Evolutionary conservation across 1,139 yeast species (phyloP).

Genomic region (Blastobotrys elegans): DNA sequence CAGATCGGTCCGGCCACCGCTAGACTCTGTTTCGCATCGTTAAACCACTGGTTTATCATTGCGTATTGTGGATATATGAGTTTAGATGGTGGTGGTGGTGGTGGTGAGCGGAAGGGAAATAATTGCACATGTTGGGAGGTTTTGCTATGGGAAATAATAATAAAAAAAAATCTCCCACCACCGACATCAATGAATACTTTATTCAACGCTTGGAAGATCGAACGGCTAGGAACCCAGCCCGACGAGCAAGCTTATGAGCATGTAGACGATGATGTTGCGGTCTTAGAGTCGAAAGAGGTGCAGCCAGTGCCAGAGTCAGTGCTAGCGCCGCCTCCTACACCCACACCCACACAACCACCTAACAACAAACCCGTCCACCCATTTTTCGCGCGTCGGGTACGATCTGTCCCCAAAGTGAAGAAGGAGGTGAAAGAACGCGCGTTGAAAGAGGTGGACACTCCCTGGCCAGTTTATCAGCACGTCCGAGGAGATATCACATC

Average conservation of each 20-base stretch:
- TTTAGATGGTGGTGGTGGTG: not conserved
- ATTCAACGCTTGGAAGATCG: constrained; percentile 8
- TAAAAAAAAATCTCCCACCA: too few species aligned
- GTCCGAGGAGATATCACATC: constrained; percentile 1
- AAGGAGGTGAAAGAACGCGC: not conserved
- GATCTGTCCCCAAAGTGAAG: constrained; percentile 1
- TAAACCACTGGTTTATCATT: constrained; percentile 23
- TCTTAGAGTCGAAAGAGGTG: not conserved
- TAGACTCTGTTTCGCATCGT: constrained; percentile 34
- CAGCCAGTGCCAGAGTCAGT: too few species aligned
- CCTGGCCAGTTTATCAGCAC: constrained; percentile 19
- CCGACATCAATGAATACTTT: constrained; percentile 6
- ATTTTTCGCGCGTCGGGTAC: constrained; percentile 20
- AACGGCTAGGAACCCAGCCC: not conserved
- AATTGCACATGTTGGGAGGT: not conserved
- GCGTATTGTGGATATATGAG: too few species aligned
- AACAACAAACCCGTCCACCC: constrained; percentile 20
- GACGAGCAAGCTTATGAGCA: constrained; percentile 3
- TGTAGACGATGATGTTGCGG: constrained; percentile 6
- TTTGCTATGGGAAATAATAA: too few species aligned
- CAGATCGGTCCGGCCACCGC: constrained; percentile 37
- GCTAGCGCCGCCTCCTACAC: not conserved
- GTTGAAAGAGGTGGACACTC: constrained; percentile 10
- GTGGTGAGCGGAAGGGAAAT: too few species aligned
- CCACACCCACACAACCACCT: not conserved